Base-by-base conservation (phyloP, 225 moss, liverwort and hornwort genomes). In the Pseudoscleropodium purum region DNA sequence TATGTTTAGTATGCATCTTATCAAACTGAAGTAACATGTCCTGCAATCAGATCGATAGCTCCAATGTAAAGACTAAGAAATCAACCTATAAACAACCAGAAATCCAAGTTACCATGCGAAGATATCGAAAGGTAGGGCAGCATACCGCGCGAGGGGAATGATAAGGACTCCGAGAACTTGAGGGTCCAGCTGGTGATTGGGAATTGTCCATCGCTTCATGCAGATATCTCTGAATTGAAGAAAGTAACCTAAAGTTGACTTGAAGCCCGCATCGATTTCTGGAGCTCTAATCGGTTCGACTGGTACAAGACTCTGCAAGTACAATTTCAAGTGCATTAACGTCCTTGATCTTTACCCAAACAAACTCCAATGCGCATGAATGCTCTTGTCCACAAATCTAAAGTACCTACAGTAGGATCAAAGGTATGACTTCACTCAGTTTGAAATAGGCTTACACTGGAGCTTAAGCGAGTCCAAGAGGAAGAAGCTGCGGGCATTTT, bases 91-190 rank as follows among this genome's bases (percentile, higher is more conserved):
- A 41, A 54, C 34, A 88, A 86, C 61, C 78, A 52, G 57, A 62
- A 56, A 87, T 24, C 33, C 66, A 75, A 80, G 54, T n/a, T 84
- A 60, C 64, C 43, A 87, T 56, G 62, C 47, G 33, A 82, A 72
- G 66, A 72, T 75, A 51, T 80, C 45, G 69, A 79, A 68, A 6
- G 34, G 33, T 63, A 79, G 68, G 41, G 81, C 54, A 69, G 56
- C 78, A 82, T 87, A 93, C 93, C 90, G 75, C 82, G 82, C 85
- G 90, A 51, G 93, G 93, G 87, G 93, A 93, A 37, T 89, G 81
- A 60, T 87, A 83, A 64, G 91, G 89, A 89, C 90, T 91, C 86
- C 87, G 93, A 77, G 92, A 90, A 85, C 72, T 92, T 54, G 90
- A 88, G 62, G 89, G 93, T 61, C 87, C 93, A 92, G 87, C 65